Conservation (phyloP, 495 filamentous ascomycete genomes). For the Ramalina intermedia region DNA sequence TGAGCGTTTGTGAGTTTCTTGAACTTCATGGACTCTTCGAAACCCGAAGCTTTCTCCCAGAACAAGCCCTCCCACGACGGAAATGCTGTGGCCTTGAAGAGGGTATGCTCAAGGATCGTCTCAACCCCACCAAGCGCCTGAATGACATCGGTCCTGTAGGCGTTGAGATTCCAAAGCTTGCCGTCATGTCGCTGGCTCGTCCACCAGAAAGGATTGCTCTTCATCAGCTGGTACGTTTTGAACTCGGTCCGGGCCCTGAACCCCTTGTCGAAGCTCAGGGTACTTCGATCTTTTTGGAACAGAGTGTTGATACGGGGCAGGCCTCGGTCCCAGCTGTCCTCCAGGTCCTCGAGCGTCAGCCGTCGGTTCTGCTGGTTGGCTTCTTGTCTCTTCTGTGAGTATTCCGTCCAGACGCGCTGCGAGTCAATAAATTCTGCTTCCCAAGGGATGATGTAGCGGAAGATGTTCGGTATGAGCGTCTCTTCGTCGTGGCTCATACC, state of each 20-base stretch:
- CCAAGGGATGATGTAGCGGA: conserved; percentile 99
- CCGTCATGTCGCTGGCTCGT: conserved; percentile 96
- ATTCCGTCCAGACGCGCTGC: conserved; percentile 97
- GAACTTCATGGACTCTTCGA: conserved; percentile 73
- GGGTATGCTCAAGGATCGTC: conserved; percentile 92
- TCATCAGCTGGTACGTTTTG: conserved; percentile 98
- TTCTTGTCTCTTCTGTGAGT: conserved; percentile 93
- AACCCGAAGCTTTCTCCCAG: conserved; percentile 73
- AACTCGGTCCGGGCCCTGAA: conserved; percentile 94
- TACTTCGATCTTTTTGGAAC: conserved; percentile 98
- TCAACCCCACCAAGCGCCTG: conserved; percentile 99
- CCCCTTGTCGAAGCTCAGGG: conserved; percentile 95
- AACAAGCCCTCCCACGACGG: conserved; percentile 98
- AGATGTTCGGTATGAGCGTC: conserved; percentile 96
- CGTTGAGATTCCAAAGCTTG: conserved; percentile 97
- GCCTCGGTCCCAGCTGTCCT: conserved; percentile 98
- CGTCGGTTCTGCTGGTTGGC: conserved; percentile 96
- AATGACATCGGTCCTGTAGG: conserved; percentile 96
- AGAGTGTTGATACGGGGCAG: conserved; percentile 97
- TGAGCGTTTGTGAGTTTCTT: conserved; percentile 99
- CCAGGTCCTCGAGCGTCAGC: conserved; percentile 88
- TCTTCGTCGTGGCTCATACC: conserved; percentile 99
- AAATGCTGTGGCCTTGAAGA: conserved; percentile 98
- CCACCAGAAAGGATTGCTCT: conserved; percentile 99
- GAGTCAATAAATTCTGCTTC: conserved; percentile 99